Percentiles rank a stretch among this genome's conserved stretches.
Evolutionary conservation across 108 stramenopile genomes (phyloP).

Genomic region (Stephanodiscus minutulus): DNA sequence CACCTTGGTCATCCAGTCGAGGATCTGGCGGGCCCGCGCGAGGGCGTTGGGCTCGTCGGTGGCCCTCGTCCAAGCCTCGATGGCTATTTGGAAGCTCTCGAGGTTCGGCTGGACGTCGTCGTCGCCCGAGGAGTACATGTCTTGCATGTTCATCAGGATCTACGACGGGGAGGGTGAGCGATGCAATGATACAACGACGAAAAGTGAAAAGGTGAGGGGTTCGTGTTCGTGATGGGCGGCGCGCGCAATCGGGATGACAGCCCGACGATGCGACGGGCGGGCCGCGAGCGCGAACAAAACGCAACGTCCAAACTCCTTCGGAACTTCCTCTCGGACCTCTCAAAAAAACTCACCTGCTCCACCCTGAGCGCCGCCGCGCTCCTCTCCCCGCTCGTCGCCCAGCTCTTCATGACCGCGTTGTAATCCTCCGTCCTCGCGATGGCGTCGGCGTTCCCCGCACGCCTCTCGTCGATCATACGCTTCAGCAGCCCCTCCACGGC

Average conservation of each 20-base stretch:
- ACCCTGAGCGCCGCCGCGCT: slow-evolving; percentile 62
- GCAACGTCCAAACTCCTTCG: too few species aligned
- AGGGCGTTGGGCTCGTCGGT: slow-evolving; percentile 34
- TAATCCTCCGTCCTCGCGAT: slow-evolving; percentile 56
- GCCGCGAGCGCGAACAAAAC: too few species aligned
- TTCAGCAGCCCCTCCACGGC: slow-evolving; percentile 69
- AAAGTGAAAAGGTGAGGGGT: neutral
- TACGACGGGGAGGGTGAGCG: slow-evolving; percentile 2
- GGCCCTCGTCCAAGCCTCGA: slow-evolving; percentile 54
- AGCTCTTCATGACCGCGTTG: slow-evolving; percentile 72
- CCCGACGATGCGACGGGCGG: too few species aligned
- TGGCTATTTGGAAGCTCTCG: slow-evolving; percentile 41
- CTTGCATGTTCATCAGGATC: slow-evolving; percentile 74
- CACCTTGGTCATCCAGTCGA: slow-evolving; percentile 74
- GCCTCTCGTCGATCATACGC: slow-evolving; percentile 72
- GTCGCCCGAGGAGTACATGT: slow-evolving; percentile 47
- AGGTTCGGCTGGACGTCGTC: slow-evolving; percentile 58
- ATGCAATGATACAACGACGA: neutral
- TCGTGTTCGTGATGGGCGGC: neutral
- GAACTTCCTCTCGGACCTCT: too few species aligned
- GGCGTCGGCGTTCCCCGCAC: slow-evolving; percentile 61
- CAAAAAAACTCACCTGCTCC: slow-evolving; percentile 47
- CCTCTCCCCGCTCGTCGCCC: slow-evolving; percentile 61
- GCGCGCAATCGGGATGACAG: too few species aligned
- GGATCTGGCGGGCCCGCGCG: slow-evolving; percentile 34